Percentiles rank a stretch among this genome's conserved stretches.
These are phyloP conservation scores for Gelatoporia subvermispora DNA, from an alignment of 768 basidiomycete species.

Conservation along the genomic window DNA sequence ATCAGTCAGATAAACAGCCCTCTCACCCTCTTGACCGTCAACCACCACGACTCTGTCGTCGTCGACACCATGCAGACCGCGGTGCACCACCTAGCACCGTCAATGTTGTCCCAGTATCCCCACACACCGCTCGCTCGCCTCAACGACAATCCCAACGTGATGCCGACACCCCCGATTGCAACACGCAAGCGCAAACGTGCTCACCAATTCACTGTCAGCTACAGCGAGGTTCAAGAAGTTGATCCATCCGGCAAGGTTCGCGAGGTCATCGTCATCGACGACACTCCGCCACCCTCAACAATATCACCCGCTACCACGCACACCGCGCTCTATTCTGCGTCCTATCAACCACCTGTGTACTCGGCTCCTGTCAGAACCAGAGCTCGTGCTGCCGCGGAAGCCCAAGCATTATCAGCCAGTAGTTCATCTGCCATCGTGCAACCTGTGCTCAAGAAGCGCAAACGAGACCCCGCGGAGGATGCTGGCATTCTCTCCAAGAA, in stretches of 20 bases:
- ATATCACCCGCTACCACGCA: constrained; percentile 66
- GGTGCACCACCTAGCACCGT: constrained; percentile 59
- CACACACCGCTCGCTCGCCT: constrained; percentile 47
- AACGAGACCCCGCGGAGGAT: constrained; percentile 72
- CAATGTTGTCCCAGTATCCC: constrained; percentile 59
- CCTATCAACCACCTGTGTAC: constrained; percentile 74
- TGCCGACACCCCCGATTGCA: constrained; percentile 66
- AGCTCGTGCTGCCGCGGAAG: constrained; percentile 82
- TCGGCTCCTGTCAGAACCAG: constrained; percentile 78
- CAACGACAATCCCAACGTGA: constrained; percentile 42
- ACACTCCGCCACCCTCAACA: constrained; percentile 82
- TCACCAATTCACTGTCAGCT: constrained; percentile 77
- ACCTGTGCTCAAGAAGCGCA: constrained; percentile 80
- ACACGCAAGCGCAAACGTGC: constrained; percentile 82
- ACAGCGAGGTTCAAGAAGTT: constrained; percentile 85
- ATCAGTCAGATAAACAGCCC: constrained; percentile 24
- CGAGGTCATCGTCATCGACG: constrained; percentile 90
- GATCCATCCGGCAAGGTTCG: constrained; percentile 71
- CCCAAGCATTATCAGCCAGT: constrained; percentile 66
- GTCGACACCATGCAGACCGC: constrained; percentile 68
- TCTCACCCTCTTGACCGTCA: constrained; percentile 21
- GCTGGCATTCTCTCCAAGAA: constrained; percentile 69
- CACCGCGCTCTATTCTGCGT: constrained; percentile 67
- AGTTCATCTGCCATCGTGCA: constrained; percentile 61
- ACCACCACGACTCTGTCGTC: constrained; percentile 43